Percentiles rank a stretch among this genome's conserved stretches.
These are phyloP conservation scores for Pseudozyma thailandica DNA, from an alignment of 1,284 basidiomycete species.

Conservation along the genomic window DNA sequence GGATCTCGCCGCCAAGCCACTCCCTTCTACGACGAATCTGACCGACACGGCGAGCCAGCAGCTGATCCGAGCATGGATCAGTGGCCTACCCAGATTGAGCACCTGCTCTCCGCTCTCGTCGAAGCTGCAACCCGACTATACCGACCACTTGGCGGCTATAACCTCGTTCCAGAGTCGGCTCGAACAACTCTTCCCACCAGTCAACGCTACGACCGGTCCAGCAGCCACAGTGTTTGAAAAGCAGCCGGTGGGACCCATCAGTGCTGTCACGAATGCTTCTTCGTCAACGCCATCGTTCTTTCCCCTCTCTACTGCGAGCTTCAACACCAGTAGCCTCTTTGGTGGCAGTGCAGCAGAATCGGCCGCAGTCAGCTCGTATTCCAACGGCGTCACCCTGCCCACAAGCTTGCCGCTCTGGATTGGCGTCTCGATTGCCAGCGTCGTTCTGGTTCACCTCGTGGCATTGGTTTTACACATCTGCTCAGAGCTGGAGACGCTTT, in stretches of 20 bases:
- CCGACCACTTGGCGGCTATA: conserved; percentile 12
- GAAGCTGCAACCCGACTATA: conserved; percentile 22
- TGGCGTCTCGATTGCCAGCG: conserved; percentile 6
- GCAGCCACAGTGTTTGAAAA: neutral
- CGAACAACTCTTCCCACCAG: conserved; percentile 13
- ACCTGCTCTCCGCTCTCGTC: conserved; percentile 17
- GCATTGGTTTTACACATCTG: conserved; percentile 19
- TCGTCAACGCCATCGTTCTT: neutral
- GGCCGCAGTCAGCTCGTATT: neutral
- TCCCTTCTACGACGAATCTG: neutral
- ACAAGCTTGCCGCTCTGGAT: conserved; percentile 25
- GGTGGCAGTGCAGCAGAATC: neutral
- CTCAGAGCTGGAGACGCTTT: conserved; percentile 19
- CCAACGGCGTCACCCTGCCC: neutral
- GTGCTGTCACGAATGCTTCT: neutral
- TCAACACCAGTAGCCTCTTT: conserved; percentile 7
- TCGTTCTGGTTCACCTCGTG: conserved; percentile 9
- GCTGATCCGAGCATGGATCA: conserved; percentile 13
- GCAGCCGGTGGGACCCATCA: neutral
- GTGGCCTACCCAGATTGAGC: conserved; percentile 1
- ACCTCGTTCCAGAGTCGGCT: conserved; percentile 13
- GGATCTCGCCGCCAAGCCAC: neutral
- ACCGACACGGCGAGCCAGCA: conserved; percentile 3
- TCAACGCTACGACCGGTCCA: too few species aligned
- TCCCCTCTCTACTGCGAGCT: neutral